Conservation (phyloP, 2,329 filamentous ascomycete species). For the Ophiosphaerella herpotricha region DNA sequence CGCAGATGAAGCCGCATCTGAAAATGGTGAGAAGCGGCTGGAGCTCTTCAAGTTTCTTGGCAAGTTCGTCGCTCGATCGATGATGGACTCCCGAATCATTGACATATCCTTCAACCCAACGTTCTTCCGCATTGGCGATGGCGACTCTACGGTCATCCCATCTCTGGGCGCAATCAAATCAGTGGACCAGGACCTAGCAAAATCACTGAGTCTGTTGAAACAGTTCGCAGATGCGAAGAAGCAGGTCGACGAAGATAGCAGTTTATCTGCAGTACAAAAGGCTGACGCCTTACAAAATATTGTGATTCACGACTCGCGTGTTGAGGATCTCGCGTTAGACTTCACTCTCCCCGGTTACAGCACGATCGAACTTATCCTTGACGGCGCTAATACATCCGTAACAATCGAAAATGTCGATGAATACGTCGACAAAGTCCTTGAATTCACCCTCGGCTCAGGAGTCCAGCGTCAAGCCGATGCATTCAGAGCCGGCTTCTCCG, state of each 20-base stretch:
- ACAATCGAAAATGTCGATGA: conserved; percentile 88
- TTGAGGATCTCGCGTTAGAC: conserved; percentile 89
- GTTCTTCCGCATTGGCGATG: conserved; percentile 91
- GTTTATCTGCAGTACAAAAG: conserved; percentile 71
- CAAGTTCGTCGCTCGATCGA: conserved; percentile 95
- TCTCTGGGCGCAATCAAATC: conserved; percentile 88
- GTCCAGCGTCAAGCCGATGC: conserved; percentile 88
- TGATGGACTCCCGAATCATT: conserved; percentile 98
- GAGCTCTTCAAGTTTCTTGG: conserved; percentile 91
- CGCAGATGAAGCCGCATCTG: conserved; percentile 71
- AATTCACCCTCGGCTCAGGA: conserved; percentile 86
- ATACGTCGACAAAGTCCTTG: conserved; percentile 88
- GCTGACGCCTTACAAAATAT: conserved; percentile 70
- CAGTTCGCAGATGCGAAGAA: conserved; percentile 84
- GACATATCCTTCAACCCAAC: conserved; percentile 97
- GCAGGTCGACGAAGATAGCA: conserved; percentile 73
- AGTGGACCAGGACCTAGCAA: conserved; percentile 84
- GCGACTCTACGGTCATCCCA: conserved; percentile 68
- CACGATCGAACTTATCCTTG: conserved; percentile 79
- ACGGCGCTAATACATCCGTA: conserved; percentile 75
- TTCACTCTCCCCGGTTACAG: conserved; percentile 90
- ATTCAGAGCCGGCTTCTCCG: conserved; percentile 88
- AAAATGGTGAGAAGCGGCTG: conserved; percentile 84
- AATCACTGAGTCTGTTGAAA: conserved; percentile 84
- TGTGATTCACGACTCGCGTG: conserved; percentile 71